Evolutionary conservation across 441 rosid genomes (phyloP).

Genomic region (Erysimum cheiri): DNA sequence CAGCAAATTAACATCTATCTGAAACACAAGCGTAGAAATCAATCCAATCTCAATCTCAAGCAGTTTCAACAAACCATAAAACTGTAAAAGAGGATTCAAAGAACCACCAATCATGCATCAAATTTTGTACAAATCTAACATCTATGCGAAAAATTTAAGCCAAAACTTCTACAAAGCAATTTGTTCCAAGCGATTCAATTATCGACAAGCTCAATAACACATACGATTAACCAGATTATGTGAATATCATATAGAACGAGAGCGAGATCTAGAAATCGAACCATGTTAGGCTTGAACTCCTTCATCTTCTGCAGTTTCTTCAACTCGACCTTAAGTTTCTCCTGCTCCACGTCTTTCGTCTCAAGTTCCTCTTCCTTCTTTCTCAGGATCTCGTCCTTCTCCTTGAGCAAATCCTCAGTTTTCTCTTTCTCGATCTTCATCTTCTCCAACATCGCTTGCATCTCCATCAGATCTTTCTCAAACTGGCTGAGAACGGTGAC

Average conservation of each 20-base stretch:
- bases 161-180: not conserved
- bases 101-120: too few relatives aligned
- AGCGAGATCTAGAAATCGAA: constrained; percentile 40
- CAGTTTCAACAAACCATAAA: not conserved
- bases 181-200: not conserved
- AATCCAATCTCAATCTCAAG: not conserved
- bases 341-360: constrained; percentile 60
- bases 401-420: constrained; percentile 53
- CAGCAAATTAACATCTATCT: not conserved
- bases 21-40: not conserved
- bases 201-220: not conserved
- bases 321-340: constrained; percentile 71
- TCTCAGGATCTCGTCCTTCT: constrained; percentile 51
- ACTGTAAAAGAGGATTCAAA: not conserved
- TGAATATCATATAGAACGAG: not conserved
- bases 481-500: too few relatives aligned
- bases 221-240: not conserved
- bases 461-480: too few relatives aligned
- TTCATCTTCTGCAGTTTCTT: constrained; percentile 84
- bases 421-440: too few relatives aligned
- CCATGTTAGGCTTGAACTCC: constrained; percentile 86
- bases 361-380: too few relatives aligned
- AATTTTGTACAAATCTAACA: not conserved
- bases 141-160: not conserved
- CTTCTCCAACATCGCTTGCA: too few relatives aligned